Conservation (phyloP, 1,284 basidiomycete species). For the Retiboletus fuscus region DNA sequence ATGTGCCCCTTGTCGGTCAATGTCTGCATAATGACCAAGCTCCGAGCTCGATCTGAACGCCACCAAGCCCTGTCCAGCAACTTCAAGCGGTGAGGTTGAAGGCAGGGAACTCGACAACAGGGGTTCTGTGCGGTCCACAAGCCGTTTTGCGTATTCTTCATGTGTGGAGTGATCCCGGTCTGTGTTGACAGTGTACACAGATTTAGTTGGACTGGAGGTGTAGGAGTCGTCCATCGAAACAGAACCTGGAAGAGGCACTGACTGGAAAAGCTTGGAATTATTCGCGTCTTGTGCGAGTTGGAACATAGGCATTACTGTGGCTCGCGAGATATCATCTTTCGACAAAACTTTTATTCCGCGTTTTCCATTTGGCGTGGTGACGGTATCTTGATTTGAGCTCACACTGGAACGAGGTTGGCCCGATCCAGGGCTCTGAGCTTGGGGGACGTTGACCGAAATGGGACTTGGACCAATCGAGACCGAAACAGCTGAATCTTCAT, state of each 20-base stretch:
- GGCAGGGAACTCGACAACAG: slow-evolving; percentile 71
- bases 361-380: slow-evolving; percentile 53
- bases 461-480: slow-evolving; percentile 43
- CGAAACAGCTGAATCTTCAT: slow-evolving; percentile 64
- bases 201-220: slow-evolving; percentile 67
- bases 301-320: slow-evolving; percentile 69
- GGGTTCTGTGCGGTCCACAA: slow-evolving; percentile 62
- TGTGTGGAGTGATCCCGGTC: slow-evolving; percentile 51
- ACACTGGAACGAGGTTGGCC: slow-evolving; percentile 69
- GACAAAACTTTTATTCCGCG: slow-evolving; percentile 55
- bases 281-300: slow-evolving; percentile 65
- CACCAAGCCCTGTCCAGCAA: slow-evolving; percentile 52
- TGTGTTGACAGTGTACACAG: slow-evolving; percentile 56
- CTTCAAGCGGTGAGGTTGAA: slow-evolving; percentile 58
- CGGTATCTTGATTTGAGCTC: slow-evolving; percentile 59
- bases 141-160: slow-evolving; percentile 54
- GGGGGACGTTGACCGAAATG: slow-evolving; percentile 41
- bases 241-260: slow-evolving; percentile 47
- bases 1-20: slow-evolving; percentile 51
- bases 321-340: slow-evolving; percentile 74
- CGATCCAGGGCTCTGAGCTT: slow-evolving; percentile 39
- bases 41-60: slow-evolving; percentile 76
- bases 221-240: slow-evolving; percentile 53
- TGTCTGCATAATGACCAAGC: slow-evolving; percentile 80
- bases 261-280: slow-evolving; percentile 73